Base-by-base conservation (phyloP, 2,329 filamentous ascomycete genomes). In the Blumeria hordei region DNA sequence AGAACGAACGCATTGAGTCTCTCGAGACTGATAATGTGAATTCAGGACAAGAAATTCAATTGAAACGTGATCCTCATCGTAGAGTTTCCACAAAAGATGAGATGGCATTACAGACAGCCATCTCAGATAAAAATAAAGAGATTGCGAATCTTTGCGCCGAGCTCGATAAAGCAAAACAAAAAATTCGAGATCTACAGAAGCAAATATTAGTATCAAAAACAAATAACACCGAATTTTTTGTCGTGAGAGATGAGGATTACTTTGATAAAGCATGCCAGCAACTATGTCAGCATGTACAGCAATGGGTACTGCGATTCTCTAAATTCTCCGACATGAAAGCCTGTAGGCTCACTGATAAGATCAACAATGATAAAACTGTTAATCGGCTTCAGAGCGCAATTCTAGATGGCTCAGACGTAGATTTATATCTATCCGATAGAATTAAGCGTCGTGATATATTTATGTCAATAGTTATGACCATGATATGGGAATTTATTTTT, bases 401-500 rank as follows among this genome's bases (percentile, higher is more conserved):
- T 55, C 76, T 98, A 32, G 93, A 98, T 69, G 92, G 90, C 58
- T 87, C 87, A 49, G 88, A 96, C 65, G 88, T 94, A 59, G 88
- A 96, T 68, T 72, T 74, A 56, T 92, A 94, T 64, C 80, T 98
- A 52, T 77, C 77, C 60, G 90, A 98, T 67, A 85, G 93, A 41
- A 83, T 95, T 55, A 81, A 78, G 64, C 82, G 92, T 58, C 81
- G 90, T 57, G 90, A 96, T 67, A 81, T 96, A 57, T 95, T 98
- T 74, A 95, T 96, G 87, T 92, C 88, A 39, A 88, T 98, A 68
- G 86, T 90, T 55, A 96, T 96, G 88, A 92, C 85, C 58, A 95
- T 98, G 88, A 81, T 98, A 54, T 98, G 88, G 88, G 92, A 98
- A 68, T 95, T 93, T 65, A 82, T 98, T 66, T 98, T 98, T 66